These are phyloP conservation scores for Diaporthe citrichinensis DNA, from an alignment of 2,329 filamentous ascomycete species.

Conservation along the genomic window DNA sequence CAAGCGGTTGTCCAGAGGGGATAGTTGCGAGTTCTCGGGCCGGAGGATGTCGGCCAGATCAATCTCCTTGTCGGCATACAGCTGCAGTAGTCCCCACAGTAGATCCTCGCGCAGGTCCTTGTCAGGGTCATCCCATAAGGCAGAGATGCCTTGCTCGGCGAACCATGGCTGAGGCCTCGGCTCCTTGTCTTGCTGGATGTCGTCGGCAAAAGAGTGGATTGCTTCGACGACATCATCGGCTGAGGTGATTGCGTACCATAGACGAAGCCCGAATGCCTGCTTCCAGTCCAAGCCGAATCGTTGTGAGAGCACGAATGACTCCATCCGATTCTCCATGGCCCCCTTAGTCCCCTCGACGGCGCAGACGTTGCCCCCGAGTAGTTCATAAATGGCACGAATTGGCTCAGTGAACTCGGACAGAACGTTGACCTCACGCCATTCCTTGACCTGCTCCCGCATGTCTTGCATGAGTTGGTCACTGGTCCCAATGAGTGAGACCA, in stretches of 20 bases:
- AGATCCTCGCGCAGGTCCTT: slow-evolving; percentile 78
- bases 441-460: slow-evolving; percentile 83
- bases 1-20: slow-evolving; percentile 81
- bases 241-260: slow-evolving; percentile 86
- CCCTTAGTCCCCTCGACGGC: slow-evolving; percentile 83
- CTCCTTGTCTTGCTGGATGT: slow-evolving; percentile 80
- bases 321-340: slow-evolving; percentile 83
- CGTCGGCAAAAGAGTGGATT: slow-evolving; percentile 79
- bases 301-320: slow-evolving; percentile 85
- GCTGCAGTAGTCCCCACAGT: slow-evolving; percentile 87
- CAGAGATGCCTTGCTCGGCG: slow-evolving; percentile 68
- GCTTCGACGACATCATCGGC: slow-evolving; percentile 80
- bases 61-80: slow-evolving; percentile 75
- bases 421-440: slow-evolving; percentile 87
- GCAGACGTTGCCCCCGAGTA: slow-evolving; percentile 90
- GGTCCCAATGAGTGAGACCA: slow-evolving; percentile 85
- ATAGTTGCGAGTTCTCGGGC: slow-evolving; percentile 82
- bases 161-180: slow-evolving; percentile 82
- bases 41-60: slow-evolving; percentile 79
- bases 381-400: slow-evolving; percentile 88
- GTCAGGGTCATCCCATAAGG: slow-evolving; percentile 73
- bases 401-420: slow-evolving; percentile 89
- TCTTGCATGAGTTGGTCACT: slow-evolving; percentile 79
- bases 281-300: slow-evolving; percentile 93
- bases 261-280: slow-evolving; percentile 89